A percentile compares a stretch with the other conserved stretches of the same genome.
These are phyloP conservation scores for Pyricularia grisea DNA, from an alignment of 2,329 filamentous ascomycete genomes.

Conservation along the genomic window DNA sequence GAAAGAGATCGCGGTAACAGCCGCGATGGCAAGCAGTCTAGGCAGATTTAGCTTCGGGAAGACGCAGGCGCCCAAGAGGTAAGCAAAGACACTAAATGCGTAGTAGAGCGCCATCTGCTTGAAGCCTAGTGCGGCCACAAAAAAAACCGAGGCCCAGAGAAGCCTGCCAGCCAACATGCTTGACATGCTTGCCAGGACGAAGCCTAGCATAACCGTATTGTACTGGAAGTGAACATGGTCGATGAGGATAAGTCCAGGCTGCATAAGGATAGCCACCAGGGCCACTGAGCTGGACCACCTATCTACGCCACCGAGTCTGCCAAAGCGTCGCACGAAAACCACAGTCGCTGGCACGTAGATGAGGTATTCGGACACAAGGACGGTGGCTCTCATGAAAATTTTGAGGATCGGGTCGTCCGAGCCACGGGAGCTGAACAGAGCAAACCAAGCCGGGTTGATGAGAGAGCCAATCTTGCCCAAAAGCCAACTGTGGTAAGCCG, in stretches of 20 bases:
- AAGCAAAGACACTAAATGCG: slow-evolving; percentile 85
- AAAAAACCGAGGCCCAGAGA: slow-evolving; percentile 87
- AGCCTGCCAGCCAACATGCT: slow-evolving; percentile 78
- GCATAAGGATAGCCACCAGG: slow-evolving; percentile 82
- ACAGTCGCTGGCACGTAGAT: slow-evolving; percentile 79
- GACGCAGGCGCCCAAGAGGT: slow-evolving; percentile 79
- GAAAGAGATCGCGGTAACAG: slow-evolving; percentile 66
- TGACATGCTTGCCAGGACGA: slow-evolving; percentile 78
- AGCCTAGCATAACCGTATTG: slow-evolving; percentile 95
- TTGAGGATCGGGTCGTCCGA: slow-evolving; percentile 72
- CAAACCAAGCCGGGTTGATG: slow-evolving; percentile 82
- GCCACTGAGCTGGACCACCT: slow-evolving; percentile 79
- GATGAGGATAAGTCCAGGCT: slow-evolving; percentile 81
- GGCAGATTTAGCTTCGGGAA: slow-evolving; percentile 59
- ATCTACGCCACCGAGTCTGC: slow-evolving; percentile 65
- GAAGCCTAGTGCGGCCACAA: slow-evolving; percentile 88
- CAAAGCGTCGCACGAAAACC: slow-evolving; percentile 75
- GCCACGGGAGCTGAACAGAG: slow-evolving; percentile 72
- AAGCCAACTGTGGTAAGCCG: slow-evolving; percentile 97
- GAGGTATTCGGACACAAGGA: slow-evolving; percentile 83
- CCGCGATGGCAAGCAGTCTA: slow-evolving; percentile 65
- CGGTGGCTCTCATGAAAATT: slow-evolving; percentile 91
- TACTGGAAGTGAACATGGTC: slow-evolving; percentile 98
- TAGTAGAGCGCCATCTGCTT: slow-evolving; percentile 99
- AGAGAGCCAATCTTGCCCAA: slow-evolving; percentile 73